A percentile compares a stretch with the other conserved stretches of the same genome.
Conservation (phyloP, 257 asterid genomes). For the Jasminum sambac region DNA sequence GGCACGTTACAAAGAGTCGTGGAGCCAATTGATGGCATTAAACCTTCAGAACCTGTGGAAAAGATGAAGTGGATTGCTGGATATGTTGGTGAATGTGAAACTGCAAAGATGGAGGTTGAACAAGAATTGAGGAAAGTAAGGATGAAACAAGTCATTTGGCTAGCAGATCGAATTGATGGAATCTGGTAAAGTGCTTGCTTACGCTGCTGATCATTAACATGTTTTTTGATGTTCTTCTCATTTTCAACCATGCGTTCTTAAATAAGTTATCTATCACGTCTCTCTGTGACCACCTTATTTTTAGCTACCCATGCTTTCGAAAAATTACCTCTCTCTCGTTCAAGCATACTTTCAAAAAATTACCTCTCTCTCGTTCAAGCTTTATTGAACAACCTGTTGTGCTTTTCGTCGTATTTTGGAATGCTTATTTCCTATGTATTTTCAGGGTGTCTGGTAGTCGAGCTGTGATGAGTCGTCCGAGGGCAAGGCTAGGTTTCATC, state of each 20-base stretch:
- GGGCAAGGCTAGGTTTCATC: constrained; percentile 80
- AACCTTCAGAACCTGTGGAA: constrained; percentile 62
- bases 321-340: too few relatives aligned
- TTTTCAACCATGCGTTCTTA: too few relatives aligned
- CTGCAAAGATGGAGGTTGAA: constrained; percentile 47
- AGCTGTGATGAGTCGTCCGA: constrained; percentile 84
- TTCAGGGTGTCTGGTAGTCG: constrained; percentile 90
- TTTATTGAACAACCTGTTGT: too few relatives aligned
- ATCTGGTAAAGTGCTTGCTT: constrained; percentile 69
- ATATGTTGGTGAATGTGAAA: constrained; percentile 51
- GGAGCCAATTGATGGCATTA: constrained; percentile 65
- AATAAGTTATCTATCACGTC: too few relatives aligned
- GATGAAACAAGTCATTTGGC: constrained; percentile 52
- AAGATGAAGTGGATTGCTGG: constrained; percentile 71
- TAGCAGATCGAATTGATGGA: constrained; percentile 66
- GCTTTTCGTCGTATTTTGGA: constrained; percentile 4
- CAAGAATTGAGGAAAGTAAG: constrained; percentile 57
- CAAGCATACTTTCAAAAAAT: too few relatives aligned
- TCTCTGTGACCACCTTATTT: too few relatives aligned
- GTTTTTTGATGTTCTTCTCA: too few relatives aligned
- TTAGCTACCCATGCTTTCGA: too few relatives aligned
- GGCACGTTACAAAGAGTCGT: constrained; percentile 58
- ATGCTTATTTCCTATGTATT: constrained; percentile 28
- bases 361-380: too few relatives aligned
- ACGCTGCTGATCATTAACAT: neutral